Evolutionary conservation across 2,329 filamentous ascomycete species (phyloP), one percentile per base, ranked within the genome.

Genomic region (Aspergillus floridensis): DNA sequence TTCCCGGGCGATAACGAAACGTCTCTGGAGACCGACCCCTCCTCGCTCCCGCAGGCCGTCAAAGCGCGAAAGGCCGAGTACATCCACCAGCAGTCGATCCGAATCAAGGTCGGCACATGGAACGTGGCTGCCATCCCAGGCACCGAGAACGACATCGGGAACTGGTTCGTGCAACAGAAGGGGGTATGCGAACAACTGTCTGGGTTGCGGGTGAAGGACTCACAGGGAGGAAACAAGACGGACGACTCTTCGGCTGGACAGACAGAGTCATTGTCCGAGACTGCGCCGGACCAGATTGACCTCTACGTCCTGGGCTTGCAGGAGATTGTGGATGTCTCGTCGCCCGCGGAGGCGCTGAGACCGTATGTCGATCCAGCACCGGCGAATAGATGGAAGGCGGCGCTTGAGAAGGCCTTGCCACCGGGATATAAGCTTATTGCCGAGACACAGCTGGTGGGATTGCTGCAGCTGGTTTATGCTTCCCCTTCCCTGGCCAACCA

Each of bases 61-160:
- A 85, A 88, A 70, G 87, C 89, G 44, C 85, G 95, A 56, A 85
- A 88, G 68, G 79, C 84, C 52, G 93, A 98, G 74, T 99, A 93
- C 73, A 88, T 89, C 26, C 85, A 87, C 41, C 85, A 87, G 48
- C 88, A 88, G 72, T 84, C 84, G 53, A 86, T 96, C 66, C 88
- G 88, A 65, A 85, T 99, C 75, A 97, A 97, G 77, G 84, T 99
- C 54, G 95, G 93, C 47, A 89, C 91, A 0, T 99, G 95, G 95
- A 99, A 99, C 76, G 91, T 96, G 16, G 95, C 92, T 4, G 88
- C 89, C 1, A 88, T 90, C 64, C 86, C 90, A 12, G 92, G 90
- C 24, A 92, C 92, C 0, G 92, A 96, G 74, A 90, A 91, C 66
- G 95, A 98, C 71, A 79, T 99, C 5, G 89, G 86, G 7, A 86